Base-by-base conservation (phyloP, 2,329 filamentous ascomycete genomes). In the Fusarium sp. region DNA sequence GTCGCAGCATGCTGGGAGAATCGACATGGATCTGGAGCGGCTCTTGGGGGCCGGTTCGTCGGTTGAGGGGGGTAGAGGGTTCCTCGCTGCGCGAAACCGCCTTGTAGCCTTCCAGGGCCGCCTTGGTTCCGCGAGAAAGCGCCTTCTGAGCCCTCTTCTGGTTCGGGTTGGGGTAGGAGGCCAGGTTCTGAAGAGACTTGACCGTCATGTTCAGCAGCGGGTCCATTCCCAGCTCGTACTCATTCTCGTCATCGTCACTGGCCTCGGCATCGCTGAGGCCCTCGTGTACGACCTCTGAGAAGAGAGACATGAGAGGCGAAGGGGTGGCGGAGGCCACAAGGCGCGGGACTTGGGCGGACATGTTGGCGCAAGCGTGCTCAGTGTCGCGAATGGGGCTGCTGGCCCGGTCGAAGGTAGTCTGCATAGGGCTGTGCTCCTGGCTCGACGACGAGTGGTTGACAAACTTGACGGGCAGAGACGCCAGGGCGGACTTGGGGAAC, bases 111-210 rank as follows among this genome's bases (percentile, higher is more conserved):
- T 42, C 51, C 11, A 71, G 53, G 18, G 65, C 72, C 23, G 71
- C 61, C 68, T 73, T 78, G 38, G 72, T 64, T 51, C 77, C 76
- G 14, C 77, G 75, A 58, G 77, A 75, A 62, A 87, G 81, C 16
- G 80, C 77, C 68, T 79, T 83, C 76, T 83, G 84, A 62, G 86
- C 86, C 42, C 76, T 78, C 75, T 83, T 83, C 74, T 86, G 86
- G 73, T 80, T 83, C 7, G 85, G 85, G 68, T 88, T 88, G 4
- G 82, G 79, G 68, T 87, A 87, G 1, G 85, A 87, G 14, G 85
- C 85, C 68, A 87, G 74, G 68, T 84, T 87, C 38, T 83, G 82
- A 20, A 87, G 79, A 29, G 81, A 83, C 70, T 86, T 85, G 71
- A 83, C 80, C 11, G 79, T 77, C 66, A 81, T 78, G 49, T 76